Evolutionary conservation across 1,139 yeast genomes (phyloP), one percentile per base, ranked within the genome.

Genomic region (Pichia sp.): DNA sequence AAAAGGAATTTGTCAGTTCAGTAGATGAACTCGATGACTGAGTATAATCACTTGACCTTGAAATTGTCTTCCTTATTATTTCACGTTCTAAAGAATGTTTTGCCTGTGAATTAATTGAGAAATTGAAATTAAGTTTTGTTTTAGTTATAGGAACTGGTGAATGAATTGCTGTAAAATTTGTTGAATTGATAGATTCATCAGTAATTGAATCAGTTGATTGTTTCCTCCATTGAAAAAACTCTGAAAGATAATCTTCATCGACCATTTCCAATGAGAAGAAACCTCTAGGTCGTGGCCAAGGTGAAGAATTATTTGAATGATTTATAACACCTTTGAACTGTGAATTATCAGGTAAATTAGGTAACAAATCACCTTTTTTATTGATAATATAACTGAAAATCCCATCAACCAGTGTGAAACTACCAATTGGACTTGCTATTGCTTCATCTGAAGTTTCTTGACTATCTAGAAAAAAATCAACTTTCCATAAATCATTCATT

Each of bases 401-500:
- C 35, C 48, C 51, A 36, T 46, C 40, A 3, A 52, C 30, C 22
- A 53, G 15, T 30, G 49, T 53, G 28, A 56, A 55, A 21, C 48
- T 44, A 7, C 62, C 62, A 33, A 56, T 39, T 34, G 61, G 63
- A 31, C 47, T 52, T 31, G 57, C 54, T 24, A 60, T 44, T 12
- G 51, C 42, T 36, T 56, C 58, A 38, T 54, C 55, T 9, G 55
- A 44, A 33, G 58, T 56, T 12, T 52, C 55, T 22, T 47, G 41
- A 15, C 58, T 58, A 14, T 57, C 52, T 2, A 67, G 58, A 5
- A 65, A 59, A 2, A 71, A 45, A 42, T 70, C 72, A 25, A 70
- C 58, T 47, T 62, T 66, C 77, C 77, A 72, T 40, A 72, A 48
- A 51, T 71, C 76, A 44, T 65, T 63, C 50, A 70, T 53, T 2